A percentile compares a stretch with the other conserved stretches of the same genome.
Evolutionary conservation across 345 rosid genomes (phyloP).

Genomic region (Trapa incisa): DNA sequence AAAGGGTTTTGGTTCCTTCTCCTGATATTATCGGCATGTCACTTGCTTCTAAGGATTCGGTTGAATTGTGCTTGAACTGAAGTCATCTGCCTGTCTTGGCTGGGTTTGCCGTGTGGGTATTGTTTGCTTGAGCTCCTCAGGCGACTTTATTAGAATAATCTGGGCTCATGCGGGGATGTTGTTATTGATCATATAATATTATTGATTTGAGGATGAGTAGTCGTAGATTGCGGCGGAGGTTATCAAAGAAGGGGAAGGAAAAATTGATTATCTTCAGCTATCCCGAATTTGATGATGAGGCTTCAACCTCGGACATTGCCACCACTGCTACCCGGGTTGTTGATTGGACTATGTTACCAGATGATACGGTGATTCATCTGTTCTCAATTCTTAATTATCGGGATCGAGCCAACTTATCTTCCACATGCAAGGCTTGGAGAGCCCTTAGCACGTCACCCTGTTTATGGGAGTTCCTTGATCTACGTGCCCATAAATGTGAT

Average conservation of each 20-base stretch:
- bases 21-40: neutral
- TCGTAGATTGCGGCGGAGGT: slow-evolving; percentile 68
- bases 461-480: slow-evolving; percentile 59
- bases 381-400: slow-evolving; percentile 61
- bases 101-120: neutral
- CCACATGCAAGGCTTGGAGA: slow-evolving; percentile 60
- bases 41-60: neutral
- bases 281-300: slow-evolving; percentile 40
- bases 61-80: neutral
- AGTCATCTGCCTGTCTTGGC: neutral
- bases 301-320: slow-evolving; percentile 16
- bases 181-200: slow-evolving; percentile 7
- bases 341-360: slow-evolving; percentile 64
- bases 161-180: slow-evolving; percentile 1
- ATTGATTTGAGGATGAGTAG: slow-evolving; percentile 34
- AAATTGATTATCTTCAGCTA: slow-evolving; percentile 33
- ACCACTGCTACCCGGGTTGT: slow-evolving; percentile 15
- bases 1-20: neutral
- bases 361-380: slow-evolving; percentile 62
- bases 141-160: neutral
- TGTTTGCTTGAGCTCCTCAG: neutral
- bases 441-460: slow-evolving; percentile 45
- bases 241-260: slow-evolving; percentile 47
- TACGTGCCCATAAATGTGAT: slow-evolving; percentile 65
- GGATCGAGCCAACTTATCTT: slow-evolving; percentile 61